Evolutionary conservation across 305 asterid species (phyloP).

Genomic region (Fraxinus velutina): DNA sequence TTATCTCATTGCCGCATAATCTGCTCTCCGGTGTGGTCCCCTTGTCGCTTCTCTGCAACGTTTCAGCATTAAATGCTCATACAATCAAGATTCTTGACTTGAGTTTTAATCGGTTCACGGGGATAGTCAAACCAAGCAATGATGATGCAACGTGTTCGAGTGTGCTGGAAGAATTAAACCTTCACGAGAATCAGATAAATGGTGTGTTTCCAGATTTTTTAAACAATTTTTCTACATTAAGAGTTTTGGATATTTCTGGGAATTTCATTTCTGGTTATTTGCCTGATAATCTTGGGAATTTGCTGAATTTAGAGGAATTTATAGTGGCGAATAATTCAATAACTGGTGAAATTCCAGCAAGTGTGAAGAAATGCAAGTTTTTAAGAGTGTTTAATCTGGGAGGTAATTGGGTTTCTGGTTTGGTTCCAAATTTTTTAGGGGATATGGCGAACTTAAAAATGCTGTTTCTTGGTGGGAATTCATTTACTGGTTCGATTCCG

Average conservation of each 20-base stretch:
- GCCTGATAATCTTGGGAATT: slow-evolving; percentile 44
- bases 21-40: slow-evolving; percentile 65
- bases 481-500: slow-evolving; percentile 47
- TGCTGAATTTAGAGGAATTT: slow-evolving; percentile 48
- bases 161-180: slow-evolving; percentile 48
- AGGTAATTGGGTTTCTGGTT: slow-evolving; percentile 45
- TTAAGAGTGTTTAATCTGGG: slow-evolving; percentile 57
- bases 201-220: slow-evolving; percentile 54
- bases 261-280: slow-evolving; percentile 51
- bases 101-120: slow-evolving; percentile 70
- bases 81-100: slow-evolving; percentile 50
- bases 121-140: slow-evolving; percentile 34
- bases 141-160: slow-evolving; percentile 40
- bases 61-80: slow-evolving; percentile 38
- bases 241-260: slow-evolving; percentile 56
- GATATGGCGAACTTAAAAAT: slow-evolving; percentile 36
- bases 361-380: slow-evolving; percentile 35
- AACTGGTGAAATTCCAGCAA: slow-evolving; percentile 45
- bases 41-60: slow-evolving; percentile 46
- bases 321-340: slow-evolving; percentile 59
- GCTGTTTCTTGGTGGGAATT: slow-evolving; percentile 54
- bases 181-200: slow-evolving; percentile 67
- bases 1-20: slow-evolving; percentile 54
- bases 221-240: slow-evolving; percentile 40
- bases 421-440: slow-evolving; percentile 52